phyloP scores from a whole-genome alignment of 2,329 filamentous ascomycete species.

The Cladobotryum mycophilum region DNA sequence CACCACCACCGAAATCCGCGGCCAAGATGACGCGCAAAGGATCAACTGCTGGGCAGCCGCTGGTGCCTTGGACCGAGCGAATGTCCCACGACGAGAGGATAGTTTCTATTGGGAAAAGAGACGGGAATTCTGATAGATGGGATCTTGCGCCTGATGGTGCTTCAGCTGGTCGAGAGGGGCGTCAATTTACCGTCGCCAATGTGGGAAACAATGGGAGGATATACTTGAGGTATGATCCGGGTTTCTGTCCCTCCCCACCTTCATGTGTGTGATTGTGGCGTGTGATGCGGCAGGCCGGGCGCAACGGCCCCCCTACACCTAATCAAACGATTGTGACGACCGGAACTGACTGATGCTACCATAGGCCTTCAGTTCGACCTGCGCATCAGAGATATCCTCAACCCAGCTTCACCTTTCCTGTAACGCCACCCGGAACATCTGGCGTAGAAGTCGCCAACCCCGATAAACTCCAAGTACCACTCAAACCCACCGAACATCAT shows the following conservation, averaged over 20 bases:
- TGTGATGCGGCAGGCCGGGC: background rate
- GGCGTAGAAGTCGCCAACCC: slow-evolving; percentile 43
- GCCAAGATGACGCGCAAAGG: slow-evolving; percentile 12
- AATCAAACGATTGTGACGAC: no score
- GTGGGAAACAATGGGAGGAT: slow-evolving; percentile 79
- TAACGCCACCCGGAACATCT: slow-evolving; percentile 54
- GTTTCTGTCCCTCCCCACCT: background rate
- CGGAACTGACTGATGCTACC: background rate
- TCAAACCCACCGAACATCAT: slow-evolving; percentile 18
- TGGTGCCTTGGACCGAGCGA: slow-evolving; percentile 43
- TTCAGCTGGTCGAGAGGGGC: slow-evolving; percentile 57
- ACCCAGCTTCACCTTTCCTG: slow-evolving; percentile 53
- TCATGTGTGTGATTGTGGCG: background rate
- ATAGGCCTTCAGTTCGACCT: slow-evolving; percentile 55
- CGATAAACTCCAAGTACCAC: slow-evolving; percentile 21
- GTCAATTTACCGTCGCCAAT: slow-evolving; percentile 73
- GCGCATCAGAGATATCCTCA: slow-evolving; percentile 56
- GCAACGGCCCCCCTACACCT: background rate
- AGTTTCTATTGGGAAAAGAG: slow-evolving; percentile 39
- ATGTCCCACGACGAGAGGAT: slow-evolving; percentile 36
- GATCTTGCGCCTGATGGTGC: slow-evolving; percentile 55
- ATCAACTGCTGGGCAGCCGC: slow-evolving; percentile 26
- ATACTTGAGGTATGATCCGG: slow-evolving; percentile 62
- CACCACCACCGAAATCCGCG: slow-evolving; percentile 9
- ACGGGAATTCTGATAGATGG: slow-evolving; percentile 48